phyloP scores from a whole-genome alignment of 805 yeast genomes.

The Suhomyces pyralidae region DNA sequence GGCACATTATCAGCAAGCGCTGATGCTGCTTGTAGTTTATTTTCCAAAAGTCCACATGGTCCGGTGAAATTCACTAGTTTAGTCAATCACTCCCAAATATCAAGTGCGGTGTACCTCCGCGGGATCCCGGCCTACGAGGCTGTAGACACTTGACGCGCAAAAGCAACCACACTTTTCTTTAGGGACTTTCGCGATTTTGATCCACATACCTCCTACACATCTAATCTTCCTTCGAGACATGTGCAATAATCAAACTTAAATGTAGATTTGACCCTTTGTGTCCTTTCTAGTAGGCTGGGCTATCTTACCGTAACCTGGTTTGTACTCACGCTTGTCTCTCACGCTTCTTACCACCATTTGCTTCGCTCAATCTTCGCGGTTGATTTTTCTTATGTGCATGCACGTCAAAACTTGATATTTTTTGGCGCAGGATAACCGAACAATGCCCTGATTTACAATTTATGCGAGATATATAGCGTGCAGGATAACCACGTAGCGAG shows the following conservation, averaged over 20 bases:
- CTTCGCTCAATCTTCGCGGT: not conserved
- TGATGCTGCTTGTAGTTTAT: not conserved
- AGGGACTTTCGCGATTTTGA: not conserved
- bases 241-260: not conserved
- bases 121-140: not conserved
- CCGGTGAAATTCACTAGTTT: not conserved
- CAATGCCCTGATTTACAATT: not conserved
- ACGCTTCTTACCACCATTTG: not conserved
- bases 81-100: not conserved
- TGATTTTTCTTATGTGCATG: not conserved
- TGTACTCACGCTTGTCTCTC: not conserved
- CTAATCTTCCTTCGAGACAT: not conserved
- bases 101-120: not conserved
- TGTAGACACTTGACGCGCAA: not conserved
- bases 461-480: not conserved
- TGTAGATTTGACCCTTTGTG: no score
- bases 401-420: not conserved
- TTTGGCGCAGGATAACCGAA: not conserved
- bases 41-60: not conserved
- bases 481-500: not conserved
- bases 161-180: not conserved
- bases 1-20: not conserved
- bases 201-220: not conserved
- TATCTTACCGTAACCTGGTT: not conserved
- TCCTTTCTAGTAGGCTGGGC: no score